Evolutionary conservation across 2,329 filamentous ascomycete genomes (phyloP), one percentile per base, ranked within the genome.

Genomic region (Pseudopithomyces chartarum): DNA sequence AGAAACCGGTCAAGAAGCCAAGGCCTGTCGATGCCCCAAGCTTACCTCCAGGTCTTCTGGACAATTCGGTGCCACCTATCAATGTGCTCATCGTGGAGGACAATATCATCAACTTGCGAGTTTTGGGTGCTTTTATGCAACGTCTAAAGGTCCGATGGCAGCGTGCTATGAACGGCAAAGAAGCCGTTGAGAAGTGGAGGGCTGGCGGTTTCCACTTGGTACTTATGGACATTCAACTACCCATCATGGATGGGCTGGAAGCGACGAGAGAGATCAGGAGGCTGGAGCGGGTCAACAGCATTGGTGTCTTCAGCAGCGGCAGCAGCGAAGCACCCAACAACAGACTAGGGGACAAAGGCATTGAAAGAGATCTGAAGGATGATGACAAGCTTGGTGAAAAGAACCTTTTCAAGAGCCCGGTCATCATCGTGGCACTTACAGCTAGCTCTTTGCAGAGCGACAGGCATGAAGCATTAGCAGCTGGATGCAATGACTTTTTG

Each of bases 21-120:
- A 80, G 74, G 57, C 70, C 70, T 45, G 60, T 63, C 47, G 73
- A 69, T 55, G 45, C 67, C 12, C 70, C 67, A 49, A 73, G 71
- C 34, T 70, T 89, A 58, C 84, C 84, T 23, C 81, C 87, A 3
- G 87, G 85, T 29, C 64, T 75, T 33, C 84, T 96, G 26, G 92
- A 94, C 64, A 89, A 88, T 52, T 88, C 88, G 1, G 92, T 98
- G 0, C 95, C 95, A 7, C 94, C 95, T 1, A 98, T 99, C 79
- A 98, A 96, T 66, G 93, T 98, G 7, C 82, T 99, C 42, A 97
- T 99, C 58, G 95, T 99, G 13, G 95, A 99, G 79, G 95, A 99
- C 79, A 99, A 99, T 76, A 92, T 95, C 61, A 98, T 99, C 83
- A 99, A 98, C 72, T 81, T 98, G 64, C 91, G 92, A 69, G 87